Base-by-base conservation (phyloP, 495 filamentous ascomycete species). In the Cercophora sp. region DNA sequence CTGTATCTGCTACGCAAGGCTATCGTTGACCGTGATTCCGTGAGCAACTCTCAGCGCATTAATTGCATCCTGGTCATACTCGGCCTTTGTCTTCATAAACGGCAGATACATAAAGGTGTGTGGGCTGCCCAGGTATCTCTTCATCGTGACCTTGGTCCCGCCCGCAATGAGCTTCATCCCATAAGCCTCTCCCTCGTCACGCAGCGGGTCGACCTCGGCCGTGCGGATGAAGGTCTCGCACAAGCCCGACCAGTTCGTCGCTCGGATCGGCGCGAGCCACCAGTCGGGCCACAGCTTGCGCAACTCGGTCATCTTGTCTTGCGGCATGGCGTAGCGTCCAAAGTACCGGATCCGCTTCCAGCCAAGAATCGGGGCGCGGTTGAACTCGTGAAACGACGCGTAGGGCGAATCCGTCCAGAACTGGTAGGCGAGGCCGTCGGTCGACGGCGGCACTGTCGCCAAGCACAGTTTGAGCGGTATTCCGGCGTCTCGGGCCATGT, bases 161-260 rank as follows among this genome's bases (percentile, higher is more conserved):
- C 63, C 69, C 31, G 73, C 68, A 22, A 78, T 52, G 15, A 80
- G 59, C 49, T 73, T 74, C 52, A 57, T 51, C 1, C 67, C 76
- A 53, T 79, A 80, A 0, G 73, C 73, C 60, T 79, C 76, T 0
- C 76, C 78, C 58, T 80, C 78, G 56, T 79, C 78, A 1, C 78
- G 56, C 45, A 80, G 49, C 1, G 76, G 72, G 49, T 80, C 78
- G 46, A 68, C 69, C 9, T 74, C 73, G 11, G 69, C 76, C 0
- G 77, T 79, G 24, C 72, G 66, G 19, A 80, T 67, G 25, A 75
- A 72, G 0, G 76, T 79, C 15, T 69, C 67, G 26, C 72, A 68
- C 8, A 80, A 56, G 1, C 59, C 56, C 2, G 42, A 61, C 56
- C 72, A 79, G 50, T 75, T 66, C 1, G 71, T 62, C 4, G 76